Base-by-base conservation (phyloP, 768 basidiomycete species). In the Macrolepiota dolichaula region DNA sequence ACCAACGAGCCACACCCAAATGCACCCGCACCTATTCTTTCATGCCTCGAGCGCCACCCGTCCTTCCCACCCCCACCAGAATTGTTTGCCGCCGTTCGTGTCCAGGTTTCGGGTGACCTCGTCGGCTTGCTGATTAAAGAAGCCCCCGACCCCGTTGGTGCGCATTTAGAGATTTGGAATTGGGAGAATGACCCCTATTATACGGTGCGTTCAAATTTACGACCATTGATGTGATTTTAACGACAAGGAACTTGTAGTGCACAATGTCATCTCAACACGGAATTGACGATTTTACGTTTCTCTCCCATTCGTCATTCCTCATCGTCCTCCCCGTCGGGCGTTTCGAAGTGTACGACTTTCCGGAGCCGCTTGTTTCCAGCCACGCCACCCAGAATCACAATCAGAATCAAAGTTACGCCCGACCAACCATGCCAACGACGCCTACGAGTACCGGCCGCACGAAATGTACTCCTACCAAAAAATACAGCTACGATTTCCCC, bases 201-300 rank as follows among this genome's bases (percentile, higher is more conserved):
- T 63, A 81, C 79, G n/a, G 82, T 81, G 60, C 19, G 79, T 71
- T 10, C 2, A 38, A 36, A 13, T 17, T 57, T 55, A 55, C 40
- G 29, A 38, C n/a, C 24, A 19, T 49, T 27, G 9, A 24, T 24
- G 2, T 27, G 12, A 25, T 24, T 49, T 24, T 25, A 10, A 46
- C 55, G 29, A 49, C 46, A 38, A 7, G 37, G 50, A 49, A 2
- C 22, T 19, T 29, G 15, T 54, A 83, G 81, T 81, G 77, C 62
- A 67, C 70, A 10, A 70, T 83, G 70, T 68, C 70, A n/a, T 73
- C 76, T 19, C 63, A 65, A 25, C 70, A 76, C 1, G 79, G 78
- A 2, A 82, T 84, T 40, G 81, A 83, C 62, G 84, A 85, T 59
- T 84, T 84, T 61, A 79, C 77, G 0, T 82, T 84, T 62, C 69